These are phyloP conservation scores for Talaromyces rugulosus DNA, from an alignment of 2,329 filamentous ascomycete species.

Conservation along the genomic window DNA sequence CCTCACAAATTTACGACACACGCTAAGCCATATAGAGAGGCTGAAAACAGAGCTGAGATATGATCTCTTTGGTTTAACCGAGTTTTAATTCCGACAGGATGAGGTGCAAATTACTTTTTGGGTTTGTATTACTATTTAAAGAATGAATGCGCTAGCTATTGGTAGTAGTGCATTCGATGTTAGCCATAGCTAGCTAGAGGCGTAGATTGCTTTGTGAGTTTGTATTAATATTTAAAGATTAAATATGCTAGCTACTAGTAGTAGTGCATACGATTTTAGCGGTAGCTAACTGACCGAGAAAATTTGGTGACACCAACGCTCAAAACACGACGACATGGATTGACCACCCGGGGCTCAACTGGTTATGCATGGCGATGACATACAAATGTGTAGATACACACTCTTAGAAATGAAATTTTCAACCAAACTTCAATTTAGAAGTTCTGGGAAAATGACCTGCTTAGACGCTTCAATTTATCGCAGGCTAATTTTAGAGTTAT, in stretches of 20 bases:
- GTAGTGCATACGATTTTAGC: no score
- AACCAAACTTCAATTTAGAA: not conserved
- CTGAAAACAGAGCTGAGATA: not conserved
- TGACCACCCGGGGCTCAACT: not conserved
- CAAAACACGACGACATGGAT: not conserved
- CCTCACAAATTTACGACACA: not conserved
- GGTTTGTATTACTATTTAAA: no score
- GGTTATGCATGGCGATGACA: not conserved
- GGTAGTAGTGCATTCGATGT: no score
- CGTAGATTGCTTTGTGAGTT: no score
- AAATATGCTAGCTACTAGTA: no score
- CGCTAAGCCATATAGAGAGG: not conserved
- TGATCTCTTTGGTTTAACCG: not conserved
- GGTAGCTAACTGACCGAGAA: no score
- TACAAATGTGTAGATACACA: not conserved
- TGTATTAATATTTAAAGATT: no score
- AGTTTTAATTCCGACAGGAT: not conserved
- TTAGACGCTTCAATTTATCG: not conserved
- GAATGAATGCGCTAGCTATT: no score
- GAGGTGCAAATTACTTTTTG: no score
- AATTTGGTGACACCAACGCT: not conserved
- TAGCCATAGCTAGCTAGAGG: no score
- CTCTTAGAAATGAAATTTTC: not conserved
- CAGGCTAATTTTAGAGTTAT: not conserved
- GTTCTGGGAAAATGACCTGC: not conserved